Base-by-base conservation (phyloP, 176 grass and related monocot genomes). In the Dendrocalamus sinicus region DNA sequence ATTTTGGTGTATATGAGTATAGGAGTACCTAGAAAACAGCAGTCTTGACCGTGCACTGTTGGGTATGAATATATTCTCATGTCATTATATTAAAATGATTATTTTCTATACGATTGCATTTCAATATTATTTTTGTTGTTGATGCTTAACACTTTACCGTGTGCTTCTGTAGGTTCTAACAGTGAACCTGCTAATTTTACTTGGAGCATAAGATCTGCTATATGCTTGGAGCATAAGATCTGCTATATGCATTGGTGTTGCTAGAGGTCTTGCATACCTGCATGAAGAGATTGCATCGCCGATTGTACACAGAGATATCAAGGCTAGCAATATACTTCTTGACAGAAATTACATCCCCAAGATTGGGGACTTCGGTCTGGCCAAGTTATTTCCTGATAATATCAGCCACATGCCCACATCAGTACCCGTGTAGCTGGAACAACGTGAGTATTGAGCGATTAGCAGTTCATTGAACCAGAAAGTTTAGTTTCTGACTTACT, bases 361-460 rank as follows among this genome's bases (percentile, higher is more conserved):
- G 89, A 99, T 99, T 9, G 97, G 97, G 58, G 97, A 99, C 63
- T 99, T 99, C 15, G 97, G 97, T 68, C 73, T 99, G 62, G 94
- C 97, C 30, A 99, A 96, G 88, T 71, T 99, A 79, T 99, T 99
- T 88, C 92, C 97, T 43, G 97, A 96, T 71, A 94, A 96, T 89
- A 88, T 99, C 62, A 96, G 32, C 32, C 32, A 35, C 32, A 35
- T 35, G 32, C 97, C 53, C 97, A 99, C 52, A 96, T 99, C 59
- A 99, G 94, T 40, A 99, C 97, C 51, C 86, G 94, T 20, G 94
- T 96, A 50, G 97, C 97, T 70, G 97, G 97, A 86, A 99, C 97
- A 59, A 96, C 94, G 97, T 99, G 91, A 90, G 96, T 75, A 85
- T 23, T 2, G 7, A 26, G 3, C 11, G 12, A 24, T 30, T 87